Base-by-base conservation (phyloP, 2,329 filamentous ascomycete genomes). In the Graphilbum sp. region DNA sequence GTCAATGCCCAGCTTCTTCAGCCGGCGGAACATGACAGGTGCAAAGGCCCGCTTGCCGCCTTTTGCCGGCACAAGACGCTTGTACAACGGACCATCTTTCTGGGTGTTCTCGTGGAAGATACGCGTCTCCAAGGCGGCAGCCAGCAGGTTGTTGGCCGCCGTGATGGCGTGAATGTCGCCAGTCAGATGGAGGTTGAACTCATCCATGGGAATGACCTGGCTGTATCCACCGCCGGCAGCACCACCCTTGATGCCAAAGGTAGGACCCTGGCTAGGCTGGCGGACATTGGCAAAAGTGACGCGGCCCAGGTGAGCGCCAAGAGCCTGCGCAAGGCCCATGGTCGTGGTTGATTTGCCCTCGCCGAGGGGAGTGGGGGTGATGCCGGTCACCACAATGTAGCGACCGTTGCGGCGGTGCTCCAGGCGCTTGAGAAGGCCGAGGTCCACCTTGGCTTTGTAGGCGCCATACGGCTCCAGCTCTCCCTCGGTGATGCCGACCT, bases 141-240 rank as follows among this genome's bases (percentile, higher is more conserved):
- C 88, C 32, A 98, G 72, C 41, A 98, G 68, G 61, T 98, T 98
- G 70, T 96, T 98, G 29, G 90, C 90, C 21, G 88, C 88, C 38
- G 86, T 86, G 52, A 98, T 90, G 47, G 90, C 90, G 57, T 98
- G 90, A 41, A 98, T 96, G 56, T 98, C 90, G 51, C 90, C 90
- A 39, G 90, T 98, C 52, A 98, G 64, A 58, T 98, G 90, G 54
- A 98, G 66, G 62, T 98, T 98, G 67, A 98, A 98, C 59, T 98
- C 90, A 51, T 98, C 90, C 90, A 98, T 98, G 42, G 90, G 90
- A 51, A 98, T 96, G 53, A 98, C 90, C 59, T 98, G 90, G 58
- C 85, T 94, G 72, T 96, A 98, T 30, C 90, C 90, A 57, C 90
- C 90, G 52, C 90, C 90, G 40, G 90, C 90, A 42, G 90, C 90